phyloP scores from a whole-genome alignment of 2,329 filamentous ascomycete genomes.

The Colletotrichum limetticola region DNA sequence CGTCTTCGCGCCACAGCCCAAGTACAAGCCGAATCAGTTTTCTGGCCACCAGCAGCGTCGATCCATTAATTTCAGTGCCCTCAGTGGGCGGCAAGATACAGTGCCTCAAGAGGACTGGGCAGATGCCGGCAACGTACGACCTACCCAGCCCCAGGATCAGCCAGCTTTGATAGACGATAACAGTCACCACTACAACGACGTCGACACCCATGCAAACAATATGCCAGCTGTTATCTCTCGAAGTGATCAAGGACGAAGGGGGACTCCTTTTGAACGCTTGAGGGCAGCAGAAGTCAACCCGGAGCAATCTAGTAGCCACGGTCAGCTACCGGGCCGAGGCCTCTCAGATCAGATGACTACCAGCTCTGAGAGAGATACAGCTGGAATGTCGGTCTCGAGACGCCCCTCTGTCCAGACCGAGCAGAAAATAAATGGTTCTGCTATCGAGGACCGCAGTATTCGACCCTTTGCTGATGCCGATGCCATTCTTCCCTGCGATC shows the following conservation, averaged over 20 bases:
- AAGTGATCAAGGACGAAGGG: not conserved
- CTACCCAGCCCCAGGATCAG: not conserved
- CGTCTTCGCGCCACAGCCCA: slow-evolving; percentile 9
- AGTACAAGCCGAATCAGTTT: slow-evolving; percentile 21
- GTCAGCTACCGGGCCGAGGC: not conserved
- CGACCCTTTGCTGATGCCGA: slow-evolving; percentile 26
- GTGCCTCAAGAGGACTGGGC: not conserved
- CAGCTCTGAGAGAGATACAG: not conserved
- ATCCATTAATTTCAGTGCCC: not conserved
- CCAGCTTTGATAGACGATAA: not conserved
- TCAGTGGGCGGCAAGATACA: not conserved
- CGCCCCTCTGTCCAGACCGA: not conserved
- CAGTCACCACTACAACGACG: not conserved
- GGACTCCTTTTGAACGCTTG: not conserved
- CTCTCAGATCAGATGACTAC: not conserved
- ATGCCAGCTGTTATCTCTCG: not conserved
- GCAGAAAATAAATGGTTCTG: not conserved
- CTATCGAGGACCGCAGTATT: not conserved
- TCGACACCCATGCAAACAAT: not conserved
- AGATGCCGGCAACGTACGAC: not conserved
- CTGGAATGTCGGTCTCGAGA: not conserved
- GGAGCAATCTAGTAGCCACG: not conserved
- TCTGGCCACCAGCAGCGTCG: slow-evolving; percentile 8
- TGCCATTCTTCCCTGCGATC: not conserved
- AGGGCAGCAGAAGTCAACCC: not conserved